phyloP scores from a whole-genome alignment of 1,139 yeast species.

The Magnusiomyces tetraspermus region DNA sequence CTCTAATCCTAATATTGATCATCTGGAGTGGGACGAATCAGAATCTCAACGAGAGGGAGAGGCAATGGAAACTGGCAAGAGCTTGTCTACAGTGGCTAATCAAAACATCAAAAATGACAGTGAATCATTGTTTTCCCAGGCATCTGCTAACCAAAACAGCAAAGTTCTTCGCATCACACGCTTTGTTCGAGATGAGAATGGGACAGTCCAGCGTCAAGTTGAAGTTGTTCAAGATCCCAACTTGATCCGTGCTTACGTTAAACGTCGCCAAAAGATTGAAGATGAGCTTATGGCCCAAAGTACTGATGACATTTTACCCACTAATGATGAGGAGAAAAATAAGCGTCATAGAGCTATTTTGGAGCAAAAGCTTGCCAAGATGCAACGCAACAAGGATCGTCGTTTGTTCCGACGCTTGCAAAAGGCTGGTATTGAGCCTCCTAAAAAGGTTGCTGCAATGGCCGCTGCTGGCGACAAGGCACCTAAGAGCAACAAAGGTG shows the following conservation, averaged over 20 bases:
- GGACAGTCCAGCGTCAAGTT: constrained; percentile 72
- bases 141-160: constrained; percentile 22
- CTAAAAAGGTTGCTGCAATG: constrained; percentile 4
- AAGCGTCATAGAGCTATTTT: constrained; percentile 62
- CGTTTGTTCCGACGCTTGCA: constrained; percentile 48
- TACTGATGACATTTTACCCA: constrained; percentile 59
- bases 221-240: constrained; percentile 77
- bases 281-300: constrained; percentile 47
- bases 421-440: constrained; percentile 27
- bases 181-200: constrained; percentile 73
- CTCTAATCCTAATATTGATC: constrained; percentile 33
- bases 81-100: constrained; percentile 10
- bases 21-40: constrained; percentile 30
- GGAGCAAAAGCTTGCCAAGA: constrained; percentile 75
- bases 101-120: constrained; percentile 21
- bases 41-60: constrained; percentile 26
- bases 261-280: constrained; percentile 67
- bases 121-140: constrained; percentile 29
- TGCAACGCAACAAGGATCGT: constrained; percentile 65
- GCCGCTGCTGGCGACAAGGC: constrained; percentile 32
- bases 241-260: constrained; percentile 76
- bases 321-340: constrained; percentile 80
- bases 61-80: constrained; percentile 7
- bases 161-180: constrained; percentile 68
- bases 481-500: constrained; percentile 24